These are phyloP conservation scores for Sparassis latifolia DNA, from an alignment of 1,284 basidiomycete species.

Conservation along the genomic window DNA sequence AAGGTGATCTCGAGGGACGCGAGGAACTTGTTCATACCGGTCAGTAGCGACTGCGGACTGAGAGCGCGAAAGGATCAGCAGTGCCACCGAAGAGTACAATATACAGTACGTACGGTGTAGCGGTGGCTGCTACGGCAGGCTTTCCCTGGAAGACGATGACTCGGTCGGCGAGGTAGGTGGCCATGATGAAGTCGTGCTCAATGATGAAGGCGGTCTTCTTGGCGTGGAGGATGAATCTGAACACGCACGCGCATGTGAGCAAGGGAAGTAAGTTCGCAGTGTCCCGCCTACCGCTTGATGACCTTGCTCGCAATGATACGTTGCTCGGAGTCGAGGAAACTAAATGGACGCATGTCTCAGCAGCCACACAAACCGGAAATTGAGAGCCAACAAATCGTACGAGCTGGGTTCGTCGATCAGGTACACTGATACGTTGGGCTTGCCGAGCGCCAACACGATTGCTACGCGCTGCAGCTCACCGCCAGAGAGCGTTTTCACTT, in stretches of 20 bases:
- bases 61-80: slow-evolving; percentile 8
- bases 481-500: slow-evolving; percentile 93
- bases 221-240: slow-evolving; percentile 83
- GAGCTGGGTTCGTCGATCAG: slow-evolving; percentile 82
- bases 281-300: slow-evolving; percentile 73
- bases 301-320: slow-evolving; percentile 96
- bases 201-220: slow-evolving; percentile 98
- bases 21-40: slow-evolving; percentile 91
- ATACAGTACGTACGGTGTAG: slow-evolving; percentile 63
- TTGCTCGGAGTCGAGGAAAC: slow-evolving; percentile 95
- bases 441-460: slow-evolving; percentile 83
- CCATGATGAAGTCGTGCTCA: slow-evolving; percentile 98
- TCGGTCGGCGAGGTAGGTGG: slow-evolving; percentile 93
- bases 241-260: slow-evolving; percentile 3
- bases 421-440: slow-evolving; percentile 79
- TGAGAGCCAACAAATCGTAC: slow-evolving; percentile 25
- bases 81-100: not conserved
- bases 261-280: not conserved
- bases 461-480: slow-evolving; percentile 96
- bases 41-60: slow-evolving; percentile 77
- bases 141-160: slow-evolving; percentile 93
- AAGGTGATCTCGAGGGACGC: slow-evolving; percentile 93
- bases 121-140: slow-evolving; percentile 78
- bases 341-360: slow-evolving; percentile 23
- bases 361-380: not conserved